Percentiles rank a stretch among this genome's conserved stretches.
Evolutionary conservation across 2,329 filamentous ascomycete species (phyloP).

Genomic region (Fusarium piperis): DNA sequence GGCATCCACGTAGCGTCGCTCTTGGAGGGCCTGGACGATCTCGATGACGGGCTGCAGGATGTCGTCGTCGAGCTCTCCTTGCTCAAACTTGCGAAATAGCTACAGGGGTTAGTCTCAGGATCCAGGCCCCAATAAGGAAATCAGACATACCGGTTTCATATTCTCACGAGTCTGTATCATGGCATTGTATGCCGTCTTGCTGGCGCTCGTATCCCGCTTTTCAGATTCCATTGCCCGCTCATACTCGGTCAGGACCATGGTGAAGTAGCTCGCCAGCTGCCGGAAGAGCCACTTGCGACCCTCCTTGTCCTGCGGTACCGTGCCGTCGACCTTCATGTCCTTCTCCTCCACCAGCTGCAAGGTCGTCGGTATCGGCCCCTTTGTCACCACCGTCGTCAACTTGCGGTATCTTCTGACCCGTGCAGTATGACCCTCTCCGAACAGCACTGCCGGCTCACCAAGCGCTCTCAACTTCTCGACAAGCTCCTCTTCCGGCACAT

Average conservation of each 20-base stretch:
- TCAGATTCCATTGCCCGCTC: constrained; percentile 77
- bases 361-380: constrained; percentile 88
- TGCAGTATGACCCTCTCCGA: constrained; percentile 80
- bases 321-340: constrained; percentile 83
- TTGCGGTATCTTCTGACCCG: constrained; percentile 77
- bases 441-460: constrained; percentile 78
- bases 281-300: constrained; percentile 79
- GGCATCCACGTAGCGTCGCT: constrained; percentile 91
- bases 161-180: constrained; percentile 91
- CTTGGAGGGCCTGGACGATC: constrained; percentile 90
- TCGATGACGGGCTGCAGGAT: constrained; percentile 86
- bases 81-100: constrained; percentile 90
- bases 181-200: constrained; percentile 82
- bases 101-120: constrained; percentile 38
- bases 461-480: constrained; percentile 73
- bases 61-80: constrained; percentile 78
- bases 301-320: constrained; percentile 70
- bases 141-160: constrained; percentile 73
- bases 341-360: constrained; percentile 82
- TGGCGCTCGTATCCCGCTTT: constrained; percentile 73
- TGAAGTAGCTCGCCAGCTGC: constrained; percentile 94
- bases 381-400: constrained; percentile 68
- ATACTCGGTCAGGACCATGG: constrained; percentile 93
- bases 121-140: fast-evolving
- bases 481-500: constrained; percentile 78